Evolutionary conservation across 225 moss, liverwort and hornwort species (phyloP).

Genomic region (Sphagnum tenellum): DNA sequence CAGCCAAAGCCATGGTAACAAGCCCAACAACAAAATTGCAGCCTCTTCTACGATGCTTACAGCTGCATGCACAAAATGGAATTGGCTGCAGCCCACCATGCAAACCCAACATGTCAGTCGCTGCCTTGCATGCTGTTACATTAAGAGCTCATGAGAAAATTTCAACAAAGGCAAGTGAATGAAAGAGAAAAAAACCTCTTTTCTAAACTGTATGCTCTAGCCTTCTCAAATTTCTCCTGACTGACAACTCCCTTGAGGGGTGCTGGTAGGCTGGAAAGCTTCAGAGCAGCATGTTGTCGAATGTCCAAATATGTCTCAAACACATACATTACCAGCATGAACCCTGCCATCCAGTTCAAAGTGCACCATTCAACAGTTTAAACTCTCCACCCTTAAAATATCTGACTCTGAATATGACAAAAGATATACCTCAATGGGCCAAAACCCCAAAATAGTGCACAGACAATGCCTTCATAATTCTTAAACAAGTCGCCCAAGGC

Average conservation of each 20-base stretch:
- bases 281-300: constrained; percentile 75
- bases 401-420: background rate
- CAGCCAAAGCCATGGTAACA: constrained; percentile 84
- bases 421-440: too few relatives aligned
- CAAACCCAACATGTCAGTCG: too few relatives aligned
- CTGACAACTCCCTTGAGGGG: constrained; percentile 79
- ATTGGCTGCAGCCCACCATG: constrained; percentile 29
- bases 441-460: background rate
- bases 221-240: constrained; percentile 89
- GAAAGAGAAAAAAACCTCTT: constrained; percentile 39
- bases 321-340: constrained; percentile 88
- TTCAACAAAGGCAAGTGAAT: too few relatives aligned
- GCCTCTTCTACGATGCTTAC: constrained; percentile 76
- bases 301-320: constrained; percentile 94
- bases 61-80: constrained; percentile 88
- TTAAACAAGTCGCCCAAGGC: background rate
- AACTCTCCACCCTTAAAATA: background rate
- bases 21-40: constrained; percentile 58
- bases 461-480: background rate
- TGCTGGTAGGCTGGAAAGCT: constrained; percentile 55
- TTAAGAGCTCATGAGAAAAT: background rate
- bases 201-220: constrained; percentile 86
- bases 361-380: background rate
- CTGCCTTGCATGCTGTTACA: too few relatives aligned
- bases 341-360: constrained; percentile 35